Evolutionary conservation across 805 yeast genomes (phyloP).

Genomic region (Candida nanaspora): DNA sequence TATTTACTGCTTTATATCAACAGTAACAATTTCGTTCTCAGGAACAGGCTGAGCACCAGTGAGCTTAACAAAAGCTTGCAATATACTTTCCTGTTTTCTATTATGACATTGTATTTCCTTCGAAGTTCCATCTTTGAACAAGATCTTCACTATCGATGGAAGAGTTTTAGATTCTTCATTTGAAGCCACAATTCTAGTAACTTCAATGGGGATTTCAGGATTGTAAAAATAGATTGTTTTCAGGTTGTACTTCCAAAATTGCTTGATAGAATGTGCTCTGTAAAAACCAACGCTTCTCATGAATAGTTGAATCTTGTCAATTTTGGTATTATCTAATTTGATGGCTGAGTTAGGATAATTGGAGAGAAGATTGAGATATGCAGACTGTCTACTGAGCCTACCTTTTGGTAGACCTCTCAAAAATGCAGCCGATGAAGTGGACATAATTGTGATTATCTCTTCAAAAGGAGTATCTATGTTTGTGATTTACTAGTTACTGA

Average conservation of each 20-base stretch:
- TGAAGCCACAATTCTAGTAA: slow-evolving; percentile 43
- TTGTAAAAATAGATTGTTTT: slow-evolving; percentile 81
- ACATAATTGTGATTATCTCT: no score
- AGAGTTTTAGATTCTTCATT: slow-evolving; percentile 35
- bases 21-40: slow-evolving; percentile 32
- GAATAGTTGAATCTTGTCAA: slow-evolving; percentile 40
- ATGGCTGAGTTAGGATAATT: slow-evolving; percentile 38
- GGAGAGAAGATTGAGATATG: slow-evolving; percentile 43
- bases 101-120: slow-evolving; percentile 46
- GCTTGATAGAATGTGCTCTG: slow-evolving; percentile 63
- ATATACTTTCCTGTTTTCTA: slow-evolving; percentile 43
- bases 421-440: slow-evolving; percentile 3
- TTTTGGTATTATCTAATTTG: slow-evolving; percentile 27
- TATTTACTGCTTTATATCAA: no score
- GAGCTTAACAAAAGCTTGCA: slow-evolving; percentile 43
- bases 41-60: slow-evolving; percentile 49
- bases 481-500: no score
- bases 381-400: slow-evolving; percentile 38
- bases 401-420: slow-evolving; percentile 31
- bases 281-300: slow-evolving; percentile 40
- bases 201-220: slow-evolving; percentile 57
- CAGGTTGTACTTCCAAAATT: slow-evolving; percentile 67
- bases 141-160: slow-evolving; percentile 40
- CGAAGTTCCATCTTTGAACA: slow-evolving; percentile 30
- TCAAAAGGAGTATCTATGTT: no score